Percentiles rank a stretch among this genome's conserved stretches.
phyloP scores from a whole-genome alignment of 2,329 filamentous ascomycete genomes.

The Penicillium italicum region DNA sequence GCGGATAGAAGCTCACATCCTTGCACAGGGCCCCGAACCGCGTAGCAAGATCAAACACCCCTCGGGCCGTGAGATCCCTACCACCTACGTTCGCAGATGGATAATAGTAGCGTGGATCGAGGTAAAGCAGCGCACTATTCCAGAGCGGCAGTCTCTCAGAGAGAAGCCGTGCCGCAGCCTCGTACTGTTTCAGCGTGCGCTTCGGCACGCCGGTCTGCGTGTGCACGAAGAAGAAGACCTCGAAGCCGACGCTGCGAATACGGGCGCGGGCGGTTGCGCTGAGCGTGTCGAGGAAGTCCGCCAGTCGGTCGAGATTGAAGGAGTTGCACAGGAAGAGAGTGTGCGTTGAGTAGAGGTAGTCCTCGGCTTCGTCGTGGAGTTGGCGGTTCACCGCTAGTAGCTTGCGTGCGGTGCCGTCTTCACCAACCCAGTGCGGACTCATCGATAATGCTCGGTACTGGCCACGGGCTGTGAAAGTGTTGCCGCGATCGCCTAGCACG shows the following conservation, averaged over 20 bases:
- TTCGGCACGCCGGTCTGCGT: slow-evolving; percentile 34
- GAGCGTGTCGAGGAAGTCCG: slow-evolving; percentile 32
- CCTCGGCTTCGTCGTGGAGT: slow-evolving; percentile 36
- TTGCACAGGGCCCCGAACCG: slow-evolving; percentile 27
- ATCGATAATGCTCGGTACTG: slow-evolving; percentile 33
- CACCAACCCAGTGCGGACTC: slow-evolving; percentile 34
- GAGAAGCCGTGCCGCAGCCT: slow-evolving; percentile 25
- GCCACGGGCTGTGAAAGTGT: slow-evolving; percentile 30
- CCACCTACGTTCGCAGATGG: slow-evolving; percentile 28
- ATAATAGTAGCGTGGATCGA: slow-evolving; percentile 36
- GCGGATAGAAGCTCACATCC: slow-evolving; percentile 33
- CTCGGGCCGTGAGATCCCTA: slow-evolving; percentile 28
- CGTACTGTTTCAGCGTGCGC: slow-evolving; percentile 31
- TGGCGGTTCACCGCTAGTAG: slow-evolving; percentile 34
- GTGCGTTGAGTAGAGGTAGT: slow-evolving; percentile 33
- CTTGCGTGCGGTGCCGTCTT: slow-evolving; percentile 31
- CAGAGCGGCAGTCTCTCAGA: slow-evolving; percentile 26
- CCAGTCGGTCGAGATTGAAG: slow-evolving; percentile 31
- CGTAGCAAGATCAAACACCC: slow-evolving; percentile 31
- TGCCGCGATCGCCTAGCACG: slow-evolving; percentile 33
- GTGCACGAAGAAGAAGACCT: slow-evolving; percentile 38
- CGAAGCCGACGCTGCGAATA: slow-evolving; percentile 37
- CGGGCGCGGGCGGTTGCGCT: slow-evolving; percentile 30
- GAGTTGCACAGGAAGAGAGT: slow-evolving; percentile 38
- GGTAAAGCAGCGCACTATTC: slow-evolving; percentile 30